Percentiles rank a stretch among this genome's conserved stretches.
Evolutionary conservation across 2,329 filamentous ascomycete genomes (phyloP).

Genomic region (Alternaria consortialis): DNA sequence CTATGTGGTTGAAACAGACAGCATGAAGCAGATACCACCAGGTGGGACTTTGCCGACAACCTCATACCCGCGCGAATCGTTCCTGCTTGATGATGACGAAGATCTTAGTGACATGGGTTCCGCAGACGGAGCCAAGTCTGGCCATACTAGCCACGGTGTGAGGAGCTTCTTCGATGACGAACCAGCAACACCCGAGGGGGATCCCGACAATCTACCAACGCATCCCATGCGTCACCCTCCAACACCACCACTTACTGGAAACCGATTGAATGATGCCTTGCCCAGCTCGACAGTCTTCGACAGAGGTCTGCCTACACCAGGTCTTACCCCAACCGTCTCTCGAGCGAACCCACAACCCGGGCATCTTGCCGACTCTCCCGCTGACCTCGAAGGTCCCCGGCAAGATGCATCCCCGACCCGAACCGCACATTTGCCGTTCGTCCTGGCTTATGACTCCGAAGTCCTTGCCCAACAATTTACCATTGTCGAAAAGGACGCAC

Average conservation of each 20-base stretch:
- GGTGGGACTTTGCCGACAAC: slow-evolving; percentile 54
- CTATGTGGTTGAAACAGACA: slow-evolving; percentile 61
- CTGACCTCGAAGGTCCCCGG: slow-evolving; percentile 32
- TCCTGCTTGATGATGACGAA: slow-evolving; percentile 63
- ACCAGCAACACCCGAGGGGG: slow-evolving; percentile 46
- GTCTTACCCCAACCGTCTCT: slow-evolving; percentile 48
- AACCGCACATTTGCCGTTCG: slow-evolving; percentile 74
- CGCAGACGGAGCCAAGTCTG: slow-evolving; percentile 60
- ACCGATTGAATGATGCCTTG: slow-evolving; percentile 36
- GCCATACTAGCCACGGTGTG: slow-evolving; percentile 50
- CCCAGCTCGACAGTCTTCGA: slow-evolving; percentile 45
- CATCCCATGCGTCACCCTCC: slow-evolving; percentile 52
- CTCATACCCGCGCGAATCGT: slow-evolving; percentile 52
- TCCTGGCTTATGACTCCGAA: slow-evolving; percentile 81
- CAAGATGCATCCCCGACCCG: slow-evolving; percentile 16
- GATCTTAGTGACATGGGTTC: slow-evolving; percentile 63
- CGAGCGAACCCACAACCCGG: slow-evolving; percentile 26
- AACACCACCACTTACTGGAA: slow-evolving; percentile 55
- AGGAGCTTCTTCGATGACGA: slow-evolving; percentile 62
- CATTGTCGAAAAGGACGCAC: slow-evolving; percentile 83
- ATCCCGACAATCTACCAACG: slow-evolving; percentile 36
- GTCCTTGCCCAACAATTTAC: slow-evolving; percentile 84
- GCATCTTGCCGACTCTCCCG: slow-evolving; percentile 32
- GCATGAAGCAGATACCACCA: slow-evolving; percentile 58
- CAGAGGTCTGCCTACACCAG: slow-evolving; percentile 49